Evolutionary conservation across 1,139 yeast species (phyloP), one percentile per base, ranked within the genome.

Genomic region (Pichia sp.): DNA sequence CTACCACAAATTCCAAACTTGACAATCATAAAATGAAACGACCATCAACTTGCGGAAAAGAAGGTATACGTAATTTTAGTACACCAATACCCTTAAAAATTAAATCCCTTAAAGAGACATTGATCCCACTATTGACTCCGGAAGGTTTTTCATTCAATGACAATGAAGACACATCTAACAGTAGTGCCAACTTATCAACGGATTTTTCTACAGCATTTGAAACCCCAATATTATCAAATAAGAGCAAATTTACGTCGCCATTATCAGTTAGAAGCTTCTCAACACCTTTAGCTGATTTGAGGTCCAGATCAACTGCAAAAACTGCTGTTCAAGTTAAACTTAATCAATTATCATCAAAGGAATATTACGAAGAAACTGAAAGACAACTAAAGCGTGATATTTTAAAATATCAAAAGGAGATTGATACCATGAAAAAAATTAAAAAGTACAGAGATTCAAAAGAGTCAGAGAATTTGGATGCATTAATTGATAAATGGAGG

Each of bases 401-500:
- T 1, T 52, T 62, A 22, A 60, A 62, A 13, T 62, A 62, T 45
- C 60, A 60, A 46, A 57, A 64, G 19, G 64, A 64, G 46, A 56
- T 71, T 3, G 67, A 67, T 13, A 56, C 66, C 0, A 58, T 76
- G 47, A 66, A 66, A 46, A 67, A 71, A 42, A 76, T 76, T 0
- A 62, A 67, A 41, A 66, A 65, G 28, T 50, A 68, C 1, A 56
- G 60, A 19, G 64, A 64, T 8, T 31, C 44, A 1, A 55, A 67
- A 19, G 60, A 61, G 19, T 66, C 65, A 8, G 53, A 49, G 6
- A 64, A 66, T 31, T 58, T 70, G 2, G 54, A 56, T 5, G 52
- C 56, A 5, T 58, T 75, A 25, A 71, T 73, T 13, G 63, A 56
- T 0, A 73, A 75, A 55, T 77, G 81, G 81, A 67, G 76, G 52